These are phyloP conservation scores for Phoma sp. DNA, from an alignment of 2,329 filamentous ascomycete genomes.

Conservation along the genomic window DNA sequence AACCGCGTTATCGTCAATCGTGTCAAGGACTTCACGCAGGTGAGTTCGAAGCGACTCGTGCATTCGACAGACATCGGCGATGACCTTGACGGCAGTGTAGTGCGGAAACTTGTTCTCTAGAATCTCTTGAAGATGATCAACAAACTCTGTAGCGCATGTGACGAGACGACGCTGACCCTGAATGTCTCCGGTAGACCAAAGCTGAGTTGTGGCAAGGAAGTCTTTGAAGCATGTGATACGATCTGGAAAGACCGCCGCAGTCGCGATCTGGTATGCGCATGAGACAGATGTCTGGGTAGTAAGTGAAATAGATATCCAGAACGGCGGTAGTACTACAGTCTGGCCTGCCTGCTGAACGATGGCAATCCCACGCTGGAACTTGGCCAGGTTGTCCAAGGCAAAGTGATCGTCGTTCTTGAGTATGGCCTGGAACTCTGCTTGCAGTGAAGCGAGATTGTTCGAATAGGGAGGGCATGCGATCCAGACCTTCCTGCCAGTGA, in stretches of 20 bases:
- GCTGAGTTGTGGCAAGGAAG: conserved; percentile 2
- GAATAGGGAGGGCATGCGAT: conserved; percentile 12
- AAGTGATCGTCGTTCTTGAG: not conserved
- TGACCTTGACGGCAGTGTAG: conserved; percentile 3
- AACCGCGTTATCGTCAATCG: conserved; percentile 13
- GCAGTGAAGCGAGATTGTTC: conserved; percentile 5
- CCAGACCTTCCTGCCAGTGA: conserved; percentile 20
- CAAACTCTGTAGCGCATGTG: conserved; percentile 6
- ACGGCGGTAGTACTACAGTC: conserved; percentile 17
- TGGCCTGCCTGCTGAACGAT: conserved; percentile 22
- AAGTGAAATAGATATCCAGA: conserved; percentile 15
- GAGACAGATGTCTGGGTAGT: conserved; percentile 11
- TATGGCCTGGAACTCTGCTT: not conserved
- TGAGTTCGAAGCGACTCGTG: not conserved
- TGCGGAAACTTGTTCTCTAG: conserved; percentile 5
- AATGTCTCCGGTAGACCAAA: not conserved
- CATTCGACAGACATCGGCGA: conserved; percentile 4
- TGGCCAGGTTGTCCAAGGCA: not conserved
- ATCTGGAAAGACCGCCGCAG: conserved; percentile 6
- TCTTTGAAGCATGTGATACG: conserved; percentile 7
- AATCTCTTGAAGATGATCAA: conserved; percentile 3
- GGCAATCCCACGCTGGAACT: conserved; percentile 18
- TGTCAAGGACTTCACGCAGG: not conserved
- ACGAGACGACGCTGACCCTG: conserved; percentile 3
- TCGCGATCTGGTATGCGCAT: conserved; percentile 12